Evolutionary conservation across 23 red algal species (phyloP), one percentile per base, ranked within the genome.

Genomic region (Pyropia yezoensis): DNA sequence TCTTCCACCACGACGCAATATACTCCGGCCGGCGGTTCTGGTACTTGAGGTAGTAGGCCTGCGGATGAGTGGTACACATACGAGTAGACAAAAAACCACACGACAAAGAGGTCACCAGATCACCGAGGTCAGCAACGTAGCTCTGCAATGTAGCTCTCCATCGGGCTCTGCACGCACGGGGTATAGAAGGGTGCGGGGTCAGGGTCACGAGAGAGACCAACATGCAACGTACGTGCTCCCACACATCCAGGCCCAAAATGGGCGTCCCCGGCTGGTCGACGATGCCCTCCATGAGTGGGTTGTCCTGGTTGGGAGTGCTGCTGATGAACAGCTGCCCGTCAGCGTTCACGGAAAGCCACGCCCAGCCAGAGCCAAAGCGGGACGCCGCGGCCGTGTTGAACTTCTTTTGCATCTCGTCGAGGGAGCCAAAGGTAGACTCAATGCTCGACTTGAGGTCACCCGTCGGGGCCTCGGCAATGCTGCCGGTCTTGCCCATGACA

Each of bases 321-420:
- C 73, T 79, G 70, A 93, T 86, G 23, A 63, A 76, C 52, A 93
- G 71, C 53, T 85, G 59, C 34, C 75, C 75, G 33, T 70, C 74
- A 21, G 70, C 52, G 62, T 60, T 62, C 18, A 78, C 76, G 47
- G 83, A 83, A 5, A 93, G 81, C 88, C 88, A 93, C 18, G 88
- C 88, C 88, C 88, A 93, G 23, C 88, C 88, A 14, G 79, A 86
- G 17, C 88, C 88, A 71, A 93, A 93, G n/a, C 80, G 79, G 33
- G 68, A 71, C 45, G 82, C 82, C 16, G 88, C 88, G 26, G 79
- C 67, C 33, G 81, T 78, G 63, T 93, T 79, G 52, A 93, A 93
- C 70, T 50, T 17, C 56, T 87, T 84, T n/a, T 84, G 71, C 72
- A 93, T 73, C 30, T 71, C 79, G 56, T 93, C 88, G 65, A 93